phyloP scores from a whole-genome alignment of 2,329 filamentous ascomycete genomes.

The Pseudogymnoascus verrucosus region DNA sequence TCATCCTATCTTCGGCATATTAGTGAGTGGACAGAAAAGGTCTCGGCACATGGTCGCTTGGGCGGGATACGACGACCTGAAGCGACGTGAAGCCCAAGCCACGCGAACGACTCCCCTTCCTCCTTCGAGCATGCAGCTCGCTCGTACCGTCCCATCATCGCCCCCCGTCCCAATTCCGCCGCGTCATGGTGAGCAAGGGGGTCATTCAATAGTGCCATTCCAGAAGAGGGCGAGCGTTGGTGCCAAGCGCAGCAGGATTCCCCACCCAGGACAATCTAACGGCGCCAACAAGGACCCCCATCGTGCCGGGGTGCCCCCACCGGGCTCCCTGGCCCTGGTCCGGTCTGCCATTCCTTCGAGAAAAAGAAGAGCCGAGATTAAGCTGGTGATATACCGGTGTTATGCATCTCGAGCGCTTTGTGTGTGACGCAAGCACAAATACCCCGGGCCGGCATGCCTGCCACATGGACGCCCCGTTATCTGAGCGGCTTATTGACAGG shows the following conservation, averaged over 20 bases:
- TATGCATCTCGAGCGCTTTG: not conserved
- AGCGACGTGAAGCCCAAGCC: not conserved
- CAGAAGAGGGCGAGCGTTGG: not conserved
- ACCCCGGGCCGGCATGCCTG: constrained; percentile 1
- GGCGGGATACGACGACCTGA: not conserved
- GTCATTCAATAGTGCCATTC: not conserved
- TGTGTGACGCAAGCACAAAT: not conserved
- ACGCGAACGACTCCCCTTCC: not conserved
- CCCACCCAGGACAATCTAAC: not conserved
- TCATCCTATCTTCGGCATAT: not conserved
- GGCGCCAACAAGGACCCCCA: constrained; percentile 2
- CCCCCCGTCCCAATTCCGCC: not conserved
- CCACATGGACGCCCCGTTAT: not conserved
- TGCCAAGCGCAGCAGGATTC: not conserved
- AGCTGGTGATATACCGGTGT: not conserved
- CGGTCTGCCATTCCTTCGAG: not conserved
- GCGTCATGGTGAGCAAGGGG: constrained; percentile 1
- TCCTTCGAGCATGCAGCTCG: not conserved
- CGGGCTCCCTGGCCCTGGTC: not conserved
- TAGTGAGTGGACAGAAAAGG: not conserved
- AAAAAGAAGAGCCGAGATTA: constrained; percentile 7
- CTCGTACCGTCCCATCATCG: not conserved
- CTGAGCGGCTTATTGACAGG: constrained; percentile 5
- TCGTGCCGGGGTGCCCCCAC: not conserved
- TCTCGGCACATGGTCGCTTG: not conserved